These are phyloP conservation scores for Yamadazyma sp. DNA, from an alignment of 805 yeast species.

Conservation along the genomic window DNA sequence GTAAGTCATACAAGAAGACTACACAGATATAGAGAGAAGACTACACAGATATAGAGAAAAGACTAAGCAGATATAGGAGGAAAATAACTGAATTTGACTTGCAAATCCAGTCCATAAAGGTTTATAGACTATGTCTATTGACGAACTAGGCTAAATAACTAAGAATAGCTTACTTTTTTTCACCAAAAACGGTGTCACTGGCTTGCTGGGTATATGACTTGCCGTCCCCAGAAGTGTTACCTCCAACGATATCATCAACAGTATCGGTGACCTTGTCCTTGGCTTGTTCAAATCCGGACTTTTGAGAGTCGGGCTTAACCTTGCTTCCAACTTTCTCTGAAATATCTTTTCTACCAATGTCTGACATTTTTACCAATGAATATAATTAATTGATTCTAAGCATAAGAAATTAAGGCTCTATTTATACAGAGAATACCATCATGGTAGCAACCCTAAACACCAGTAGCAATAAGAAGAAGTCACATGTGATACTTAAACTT, in stretches of 20 bases:
- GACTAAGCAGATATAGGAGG: too few species aligned
- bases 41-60: too few species aligned
- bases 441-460: conserved; percentile 2
- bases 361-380: conserved; percentile 36
- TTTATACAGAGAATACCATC: too few species aligned
- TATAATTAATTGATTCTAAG: neutral
- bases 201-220: conserved; percentile 44
- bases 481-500: too few species aligned
- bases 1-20: too few species aligned
- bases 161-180: conserved; percentile 28
- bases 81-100: too few species aligned
- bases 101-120: too few species aligned
- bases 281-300: conserved; percentile 35
- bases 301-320: conserved; percentile 43
- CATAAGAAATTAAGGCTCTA: neutral
- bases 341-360: conserved; percentile 44
- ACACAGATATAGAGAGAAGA: too few species aligned
- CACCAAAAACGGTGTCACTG: conserved; percentile 45
- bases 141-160: too few species aligned
- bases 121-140: too few species aligned
- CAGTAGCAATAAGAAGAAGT: too few species aligned
- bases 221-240: conserved; percentile 32
- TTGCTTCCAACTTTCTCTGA: conserved; percentile 38
- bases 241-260: conserved; percentile 38
- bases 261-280: conserved; percentile 39